Evolutionary conservation across 371 early-diverging fungal species (phyloP).

Genomic region (Syncephalastrum monosporum): DNA sequence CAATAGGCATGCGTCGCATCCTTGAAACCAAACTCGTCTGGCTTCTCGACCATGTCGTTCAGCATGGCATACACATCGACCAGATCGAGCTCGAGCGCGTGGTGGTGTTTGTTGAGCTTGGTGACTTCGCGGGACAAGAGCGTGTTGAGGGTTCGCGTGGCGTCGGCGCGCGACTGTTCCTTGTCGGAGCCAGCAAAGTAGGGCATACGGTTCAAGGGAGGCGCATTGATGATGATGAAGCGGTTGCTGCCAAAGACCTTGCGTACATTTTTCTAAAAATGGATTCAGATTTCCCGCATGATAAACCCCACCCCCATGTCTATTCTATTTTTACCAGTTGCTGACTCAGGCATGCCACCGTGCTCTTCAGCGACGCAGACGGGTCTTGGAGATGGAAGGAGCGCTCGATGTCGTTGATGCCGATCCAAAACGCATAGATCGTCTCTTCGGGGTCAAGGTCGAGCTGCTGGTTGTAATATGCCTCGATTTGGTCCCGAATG

Average conservation of each 20-base stretch:
- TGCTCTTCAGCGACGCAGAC: constrained; percentile 8
- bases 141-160: constrained; percentile 27
- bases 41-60: constrained; percentile 27
- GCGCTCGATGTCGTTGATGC: constrained; percentile 36
- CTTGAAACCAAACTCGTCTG: constrained; percentile 31
- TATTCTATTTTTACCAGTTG: constrained; percentile 27
- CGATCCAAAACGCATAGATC: constrained; percentile 41
- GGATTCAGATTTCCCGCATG: not conserved
- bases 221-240: constrained; percentile 34
- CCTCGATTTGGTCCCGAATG: constrained; percentile 43
- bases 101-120: constrained; percentile 28
- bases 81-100: constrained; percentile 31
- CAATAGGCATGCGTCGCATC: constrained; percentile 38
- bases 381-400: constrained; percentile 13
- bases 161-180: constrained; percentile 17
- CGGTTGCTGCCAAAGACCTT: constrained; percentile 34
- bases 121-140: constrained; percentile 22
- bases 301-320: not conserved
- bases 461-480: constrained; percentile 38
- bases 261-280: constrained; percentile 22
- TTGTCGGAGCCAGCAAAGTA: constrained; percentile 20
- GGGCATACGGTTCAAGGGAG: constrained; percentile 41
- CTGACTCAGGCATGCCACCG: constrained; percentile 33
- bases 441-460: constrained; percentile 35
- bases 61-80: constrained; percentile 29